Base-by-base conservation (phyloP, 129 eudicot genomes). In the Arctium minus region DNA sequence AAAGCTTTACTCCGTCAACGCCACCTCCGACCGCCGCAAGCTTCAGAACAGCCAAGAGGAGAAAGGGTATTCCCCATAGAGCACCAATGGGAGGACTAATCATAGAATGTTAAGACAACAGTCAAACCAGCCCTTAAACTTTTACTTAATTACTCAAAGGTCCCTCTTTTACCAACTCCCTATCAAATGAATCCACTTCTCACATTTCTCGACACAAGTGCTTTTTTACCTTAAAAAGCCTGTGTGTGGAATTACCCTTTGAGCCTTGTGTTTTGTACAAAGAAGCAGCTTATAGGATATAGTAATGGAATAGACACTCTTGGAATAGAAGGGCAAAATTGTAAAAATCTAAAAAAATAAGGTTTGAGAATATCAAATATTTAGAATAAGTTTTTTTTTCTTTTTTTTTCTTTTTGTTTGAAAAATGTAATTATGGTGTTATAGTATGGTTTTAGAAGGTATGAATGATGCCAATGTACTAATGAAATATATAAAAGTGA, bases 1-100 rank as follows among this genome's bases (percentile, higher is more conserved):
- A 87, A 22, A 91, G 95, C 79, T 93, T 93, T 38, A 80, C 87
- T 18, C 99, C 99, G 11, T 91, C 99, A 80, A 93, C 99, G 76
- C 99, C 99, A 4, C 92, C 97, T 0, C 93, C 92, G 10, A 88
- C 93, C 0, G 70, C 92, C 2, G 83, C 74, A 22, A 88, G 44
- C 84, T 85, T 22, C 88, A 84, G 90, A 72, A 91, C 91, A 3
- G 89, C 89, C 81, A 96, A 96, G 85, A 78, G 98, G 84, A 91
- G 98, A 75, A 94, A 94, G 94, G 98, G 98, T 4, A 92, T 89
- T 70, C 98, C 98, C 56, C 98, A 91, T 73, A 92, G 98, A 87
- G 94, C 98, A 82, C 98, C 98, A 40, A 88, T 86, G 85, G 94
- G 98, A 40, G 94, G 97, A 64, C 89, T 89, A 11, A 72, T 85